Evolutionary conservation across 2,329 filamentous ascomycete genomes (phyloP).

Genomic region (Eutypa lata): DNA sequence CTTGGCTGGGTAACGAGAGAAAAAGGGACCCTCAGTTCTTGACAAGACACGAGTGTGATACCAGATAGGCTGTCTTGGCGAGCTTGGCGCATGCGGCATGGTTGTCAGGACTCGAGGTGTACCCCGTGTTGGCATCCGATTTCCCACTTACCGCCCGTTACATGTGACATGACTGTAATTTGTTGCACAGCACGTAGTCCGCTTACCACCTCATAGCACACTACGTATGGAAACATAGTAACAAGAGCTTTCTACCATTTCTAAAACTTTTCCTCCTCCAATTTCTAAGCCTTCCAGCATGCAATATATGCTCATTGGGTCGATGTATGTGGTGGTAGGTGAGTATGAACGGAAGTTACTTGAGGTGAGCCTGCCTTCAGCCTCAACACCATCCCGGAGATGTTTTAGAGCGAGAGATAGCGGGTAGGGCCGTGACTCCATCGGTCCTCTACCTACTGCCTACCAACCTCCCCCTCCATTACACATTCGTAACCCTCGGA

Average conservation of each 20-base stretch:
- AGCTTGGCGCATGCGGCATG: slow-evolving; percentile 21
- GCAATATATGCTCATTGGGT: neutral
- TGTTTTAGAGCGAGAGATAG: neutral
- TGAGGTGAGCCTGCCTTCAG: neutral
- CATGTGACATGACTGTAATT: neutral
- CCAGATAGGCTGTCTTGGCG: slow-evolving; percentile 23
- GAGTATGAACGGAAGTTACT: neutral
- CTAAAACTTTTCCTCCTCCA: too few relatives aligned
- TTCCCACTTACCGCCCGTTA: neutral
- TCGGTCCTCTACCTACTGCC: neutral
- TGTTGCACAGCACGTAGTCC: neutral
- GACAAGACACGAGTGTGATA: slow-evolving; percentile 18
- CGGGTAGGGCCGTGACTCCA: neutral
- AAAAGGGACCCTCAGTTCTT: neutral
- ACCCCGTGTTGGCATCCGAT: neutral
- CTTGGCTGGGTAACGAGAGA: neutral
- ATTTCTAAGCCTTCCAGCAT: too few relatives aligned
- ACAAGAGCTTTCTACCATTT: neutral
- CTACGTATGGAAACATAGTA: neutral
- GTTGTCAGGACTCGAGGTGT: neutral
- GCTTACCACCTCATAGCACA: neutral
- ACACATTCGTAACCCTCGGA: neutral
- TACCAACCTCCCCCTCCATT: neutral
- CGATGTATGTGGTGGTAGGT: neutral
- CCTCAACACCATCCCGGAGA: neutral